These are phyloP conservation scores for Ogataea chonburiensis DNA, from an alignment of 805 yeast species.

Conservation along the genomic window DNA sequence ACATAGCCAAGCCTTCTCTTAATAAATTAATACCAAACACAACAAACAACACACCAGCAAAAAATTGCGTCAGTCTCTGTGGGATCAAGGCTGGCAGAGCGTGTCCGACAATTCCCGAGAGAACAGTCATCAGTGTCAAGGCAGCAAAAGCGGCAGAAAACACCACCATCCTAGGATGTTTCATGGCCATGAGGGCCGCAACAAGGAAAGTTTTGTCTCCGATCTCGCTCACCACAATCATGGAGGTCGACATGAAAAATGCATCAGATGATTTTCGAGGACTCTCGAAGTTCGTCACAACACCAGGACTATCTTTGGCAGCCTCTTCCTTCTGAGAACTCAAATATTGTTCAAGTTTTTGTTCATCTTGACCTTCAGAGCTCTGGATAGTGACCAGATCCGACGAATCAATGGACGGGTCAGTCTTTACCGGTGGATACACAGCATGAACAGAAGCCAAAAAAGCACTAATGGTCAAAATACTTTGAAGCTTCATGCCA, in stretches of 20 bases:
- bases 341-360: slow-evolving; percentile 17
- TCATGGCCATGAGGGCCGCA: slow-evolving; percentile 98
- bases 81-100: slow-evolving; percentile 83
- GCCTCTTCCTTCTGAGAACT: slow-evolving; percentile 17
- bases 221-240: slow-evolving; percentile 94
- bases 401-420: slow-evolving; percentile 9
- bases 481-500: slow-evolving; percentile 13
- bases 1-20: slow-evolving; percentile 80
- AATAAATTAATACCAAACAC: slow-evolving; percentile 78
- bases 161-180: slow-evolving; percentile 78
- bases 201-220: slow-evolving; percentile 97
- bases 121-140: slow-evolving; percentile 83
- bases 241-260: slow-evolving; percentile 76
- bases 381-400: slow-evolving; percentile 24
- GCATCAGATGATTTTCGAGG: slow-evolving; percentile 41
- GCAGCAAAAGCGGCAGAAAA: slow-evolving; percentile 86
- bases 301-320: slow-evolving; percentile 14
- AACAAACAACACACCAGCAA: slow-evolving; percentile 79
- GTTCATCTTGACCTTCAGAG: slow-evolving; percentile 11
- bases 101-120: slow-evolving; percentile 90
- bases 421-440: slow-evolving; percentile 23
- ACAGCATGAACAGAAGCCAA: slow-evolving; percentile 17
- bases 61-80: slow-evolving; percentile 70
- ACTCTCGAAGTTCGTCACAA: slow-evolving; percentile 11
- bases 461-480: slow-evolving; percentile 10